Percentiles rank a stretch among this genome's conserved stretches.
Conservation (phyloP, 2,329 filamentous ascomycete genomes). For the Cladosporium sp. region DNA sequence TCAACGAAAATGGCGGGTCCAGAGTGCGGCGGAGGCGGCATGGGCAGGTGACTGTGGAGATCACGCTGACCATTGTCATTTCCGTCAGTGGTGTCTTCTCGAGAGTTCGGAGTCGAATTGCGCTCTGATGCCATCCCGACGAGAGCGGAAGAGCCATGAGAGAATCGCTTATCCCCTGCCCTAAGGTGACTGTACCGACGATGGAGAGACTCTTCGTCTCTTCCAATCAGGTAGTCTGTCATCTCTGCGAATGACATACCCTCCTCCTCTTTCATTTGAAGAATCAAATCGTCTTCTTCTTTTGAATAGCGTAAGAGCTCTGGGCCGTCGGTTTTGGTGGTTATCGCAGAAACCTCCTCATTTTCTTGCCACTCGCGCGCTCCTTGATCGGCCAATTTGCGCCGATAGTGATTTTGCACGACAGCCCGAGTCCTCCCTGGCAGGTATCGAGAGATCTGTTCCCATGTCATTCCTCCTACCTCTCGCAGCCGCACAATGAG, state of each 20-base stretch:
- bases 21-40: not conserved
- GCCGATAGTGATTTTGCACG: too few species aligned
- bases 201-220: not conserved
- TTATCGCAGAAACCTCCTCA: too few species aligned
- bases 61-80: not conserved
- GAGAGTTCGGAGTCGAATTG: too few species aligned
- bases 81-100: not conserved
- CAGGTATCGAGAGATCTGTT: slow-evolving; percentile 6
- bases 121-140: too few species aligned
- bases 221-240: not conserved
- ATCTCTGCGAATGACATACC: slow-evolving; percentile 10
- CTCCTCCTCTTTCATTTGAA: slow-evolving; percentile 35
- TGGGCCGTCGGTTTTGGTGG: too few species aligned
- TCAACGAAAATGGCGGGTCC: too few species aligned
- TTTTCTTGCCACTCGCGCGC: too few species aligned
- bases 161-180: too few species aligned
- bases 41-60: not conserved
- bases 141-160: too few species aligned
- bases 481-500: slow-evolving; percentile 35
- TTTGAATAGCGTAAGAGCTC: too few species aligned
- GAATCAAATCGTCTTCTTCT: slow-evolving; percentile 25
- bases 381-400: too few species aligned
- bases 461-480: slow-evolving; percentile 22
- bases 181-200: not conserved
- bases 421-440: not conserved